Base-by-base conservation (phyloP, 2,329 filamentous ascomycete species). In the Ceratocystis diversiconidia region DNA sequence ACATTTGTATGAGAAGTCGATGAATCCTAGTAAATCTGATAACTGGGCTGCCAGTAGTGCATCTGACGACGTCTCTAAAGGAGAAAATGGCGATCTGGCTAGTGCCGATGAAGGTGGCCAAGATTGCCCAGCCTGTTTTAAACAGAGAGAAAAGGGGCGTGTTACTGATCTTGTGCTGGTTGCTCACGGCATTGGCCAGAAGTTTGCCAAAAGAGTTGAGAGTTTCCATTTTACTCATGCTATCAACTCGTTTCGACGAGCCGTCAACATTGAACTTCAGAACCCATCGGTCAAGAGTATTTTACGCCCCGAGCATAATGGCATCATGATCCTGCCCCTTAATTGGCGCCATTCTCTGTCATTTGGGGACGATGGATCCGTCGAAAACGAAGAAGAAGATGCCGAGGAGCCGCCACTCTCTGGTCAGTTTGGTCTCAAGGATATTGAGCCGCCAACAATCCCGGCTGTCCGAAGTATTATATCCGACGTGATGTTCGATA, bases 211-310 rank as follows among this genome's bases (percentile, higher is more conserved):
- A 73, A 82, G 92, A 12, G 90, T 97, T 68, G 92, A 97, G 74
- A 96, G 90, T 70, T 99, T 92, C 71, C 90, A 97, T 74, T 99
- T 99, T 71, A 99, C 94, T 0, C 92, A 97, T 73, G 89, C 91
- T 4, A 92, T 97, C 73, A 97, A 96, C 72, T 84, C 86, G 0
- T 94, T 99, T 70, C 85, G 94, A 12, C 83, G 92, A 67, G 85
- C 90, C 22, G 83, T 97, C 66, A 96, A 96, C 70, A 79, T 92
- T 62, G 92, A 99, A 72, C 80, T 96, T 48, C 83, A 84, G 36
- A 89, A 82, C 43, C 84, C 88, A 2, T 79, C 81, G 7, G 86
- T 96, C n/a, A 89, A 86, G 73, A 80, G 84, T 0, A 82, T 90
- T 64, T 79, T 96, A 19, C 84, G 91, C 1, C 67, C 68, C 22